Conservation (phyloP, 495 filamentous ascomycete genomes). For the Hyaloscypha hepaticicola region DNA sequence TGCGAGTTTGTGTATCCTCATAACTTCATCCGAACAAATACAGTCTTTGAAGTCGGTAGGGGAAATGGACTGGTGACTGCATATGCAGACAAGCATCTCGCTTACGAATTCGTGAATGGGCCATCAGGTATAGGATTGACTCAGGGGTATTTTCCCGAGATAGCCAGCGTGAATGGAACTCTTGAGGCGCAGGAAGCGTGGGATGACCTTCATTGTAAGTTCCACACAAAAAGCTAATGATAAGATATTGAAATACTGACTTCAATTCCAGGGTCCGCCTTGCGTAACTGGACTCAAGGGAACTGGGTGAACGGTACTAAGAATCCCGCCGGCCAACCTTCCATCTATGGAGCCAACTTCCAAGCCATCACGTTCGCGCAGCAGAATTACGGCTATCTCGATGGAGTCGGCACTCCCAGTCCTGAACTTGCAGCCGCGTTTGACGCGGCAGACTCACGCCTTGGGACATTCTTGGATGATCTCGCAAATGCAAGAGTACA, state of each 20-base stretch:
- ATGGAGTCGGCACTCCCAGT: not conserved
- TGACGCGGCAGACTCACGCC: not conserved
- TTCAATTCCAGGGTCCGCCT: not conserved
- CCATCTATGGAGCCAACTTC: not conserved
- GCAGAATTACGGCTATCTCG: not conserved
- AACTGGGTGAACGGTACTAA: not conserved
- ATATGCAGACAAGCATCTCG: too few relatives aligned
- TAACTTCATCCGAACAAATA: too few relatives aligned
- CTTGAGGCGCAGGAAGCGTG: too few relatives aligned
- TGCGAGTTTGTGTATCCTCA: too few relatives aligned
- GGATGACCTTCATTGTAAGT: too few relatives aligned
- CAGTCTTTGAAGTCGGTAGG: too few relatives aligned
- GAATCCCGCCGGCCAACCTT: not conserved
- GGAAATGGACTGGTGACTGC: too few relatives aligned
- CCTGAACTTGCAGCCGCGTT: not conserved
- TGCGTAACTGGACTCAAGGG: not conserved
- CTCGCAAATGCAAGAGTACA: not conserved
- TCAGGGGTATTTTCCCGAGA: too few relatives aligned
- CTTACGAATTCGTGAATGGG: too few relatives aligned
- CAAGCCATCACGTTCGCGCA: conserved; percentile 5
- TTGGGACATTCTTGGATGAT: not conserved
- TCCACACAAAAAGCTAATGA: not conserved
- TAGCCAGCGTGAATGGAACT: too few relatives aligned
- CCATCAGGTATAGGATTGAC: too few relatives aligned
- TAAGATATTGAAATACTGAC: not conserved